Evolutionary conservation across 1,139 yeast genomes (phyloP), one percentile per base, ranked within the genome.

Genomic region (Hyphopichia burtonii): DNA sequence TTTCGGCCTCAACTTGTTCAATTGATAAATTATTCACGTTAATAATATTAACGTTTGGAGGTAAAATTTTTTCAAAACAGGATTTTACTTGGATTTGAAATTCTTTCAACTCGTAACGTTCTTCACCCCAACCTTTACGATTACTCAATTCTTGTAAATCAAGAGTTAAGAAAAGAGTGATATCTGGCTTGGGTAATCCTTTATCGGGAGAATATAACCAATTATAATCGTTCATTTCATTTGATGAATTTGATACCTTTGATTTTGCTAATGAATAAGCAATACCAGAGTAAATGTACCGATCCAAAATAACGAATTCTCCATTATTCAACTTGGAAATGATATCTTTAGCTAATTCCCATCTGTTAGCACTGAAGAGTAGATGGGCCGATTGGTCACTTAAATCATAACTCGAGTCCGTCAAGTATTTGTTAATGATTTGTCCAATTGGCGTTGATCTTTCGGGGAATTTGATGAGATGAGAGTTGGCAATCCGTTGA

Each of bases 261-360:
- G 52, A 53, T 59, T 93, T 91, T n/a, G 98, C 96, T 3, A 87
- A 71, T 0, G 96, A 84, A 58, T 91, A 94, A 3, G 97, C 96
- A 14, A 90, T 80, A 0, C 99, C 99, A 0, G 97, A 89, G 58
- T 87, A 93, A 6, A 87, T 85, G 58, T 93, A 94, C 48, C 99
- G 69, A 59, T 94, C 99, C 45, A 90, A 61, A 0, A 94, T 73
- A 1, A 93, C 76, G 41, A 74, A 72, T 7, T 60, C 58, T 0
- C 96, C 97, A 0, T 58, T 49, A 1, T 67, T 56, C 32, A 91
- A 62, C 15, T 67, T 58, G 1, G 59, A 45, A 9, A 63, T 55
- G 4, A 94, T 79, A n/a, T 63, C 59, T 1, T 70, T 62, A 4
- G 74, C 76, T 28, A 80, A 58, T 63, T 93, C 99, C 99, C 99